phyloP scores from a whole-genome alignment of 805 yeast species.

The Yarrowia sp. region DNA sequence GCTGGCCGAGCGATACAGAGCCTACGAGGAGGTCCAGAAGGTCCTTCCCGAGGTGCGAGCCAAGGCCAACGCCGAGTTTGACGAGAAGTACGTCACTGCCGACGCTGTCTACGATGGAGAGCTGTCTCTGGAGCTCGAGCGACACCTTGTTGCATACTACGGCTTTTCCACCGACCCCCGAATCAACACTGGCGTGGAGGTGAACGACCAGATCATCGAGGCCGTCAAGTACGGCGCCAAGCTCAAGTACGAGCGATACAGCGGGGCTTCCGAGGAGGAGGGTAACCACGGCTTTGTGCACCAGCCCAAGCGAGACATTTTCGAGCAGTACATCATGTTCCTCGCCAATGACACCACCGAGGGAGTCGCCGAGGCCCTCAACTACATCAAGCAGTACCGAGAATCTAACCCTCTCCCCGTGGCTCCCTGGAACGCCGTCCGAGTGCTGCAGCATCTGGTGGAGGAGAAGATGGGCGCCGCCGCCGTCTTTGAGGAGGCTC shows the following conservation, averaged over 20 bases:
- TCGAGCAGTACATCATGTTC: slow-evolving; percentile 52
- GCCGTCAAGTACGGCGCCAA: slow-evolving; percentile 72
- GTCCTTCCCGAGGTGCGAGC: slow-evolving; percentile 47
- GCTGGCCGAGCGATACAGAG: slow-evolving; percentile 76
- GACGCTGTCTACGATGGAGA: slow-evolving; percentile 55
- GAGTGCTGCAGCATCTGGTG: slow-evolving; percentile 26
- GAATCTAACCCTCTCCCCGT: slow-evolving; percentile 38
- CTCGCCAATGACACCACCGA: slow-evolving; percentile 46
- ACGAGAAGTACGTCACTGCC: slow-evolving; percentile 53
- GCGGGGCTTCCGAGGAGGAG: slow-evolving; percentile 34
- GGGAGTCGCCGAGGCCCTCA: slow-evolving; percentile 44
- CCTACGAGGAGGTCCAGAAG: slow-evolving; percentile 58
- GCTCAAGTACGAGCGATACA: slow-evolving; percentile 59
- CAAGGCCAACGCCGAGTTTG: slow-evolving; percentile 56
- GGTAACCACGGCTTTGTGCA: slow-evolving; percentile 34
- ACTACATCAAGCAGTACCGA: slow-evolving; percentile 49
- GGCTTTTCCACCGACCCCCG: slow-evolving; percentile 62
- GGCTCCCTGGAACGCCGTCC: slow-evolving; percentile 28
- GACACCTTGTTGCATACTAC: slow-evolving; percentile 77
- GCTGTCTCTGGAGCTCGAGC: slow-evolving; percentile 64
- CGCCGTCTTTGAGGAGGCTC: slow-evolving; percentile 24
- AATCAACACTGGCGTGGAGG: slow-evolving; percentile 44
- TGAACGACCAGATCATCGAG: slow-evolving; percentile 37
- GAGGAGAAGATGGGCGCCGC: slow-evolving; percentile 24
- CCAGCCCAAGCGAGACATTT: slow-evolving; percentile 36